Evolutionary conservation across 345 rosid genomes (phyloP), one percentile per base, ranked within the genome.

Genomic region (Salix purpurea): DNA sequence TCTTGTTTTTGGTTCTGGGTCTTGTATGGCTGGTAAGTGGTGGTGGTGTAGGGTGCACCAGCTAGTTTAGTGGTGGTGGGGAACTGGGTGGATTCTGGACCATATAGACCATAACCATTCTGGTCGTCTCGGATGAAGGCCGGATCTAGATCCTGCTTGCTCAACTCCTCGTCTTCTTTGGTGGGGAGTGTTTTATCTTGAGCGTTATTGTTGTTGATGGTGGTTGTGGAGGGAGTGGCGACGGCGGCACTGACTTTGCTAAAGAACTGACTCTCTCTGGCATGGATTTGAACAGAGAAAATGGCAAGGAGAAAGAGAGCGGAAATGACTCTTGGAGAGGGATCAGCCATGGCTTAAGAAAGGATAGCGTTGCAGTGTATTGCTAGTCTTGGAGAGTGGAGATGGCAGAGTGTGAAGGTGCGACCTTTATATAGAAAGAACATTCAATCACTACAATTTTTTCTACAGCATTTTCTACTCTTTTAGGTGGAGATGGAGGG

Each of bases 91-190:
- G 83, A 61, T 34, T 77, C 86, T 7, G 82, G 89, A 11, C 90
- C 87, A 21, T 88, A 88, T 5, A 88, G 83, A 26, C 93, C 93
- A 6, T 88, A 90, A 28, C 85, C 88, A 54, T 83, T 85, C 58
- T 77, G 75, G 76, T 88, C 78, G 78, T 90, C 83, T 0, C 76
- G 89, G 68, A 84, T 16, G 56, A 89, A 89, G 48, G 72, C 74
- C 23, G 83, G 83, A 18, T 85, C 84, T 34, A 69, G 67, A n/a
- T 79, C 79, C 70, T 77, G 78, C 10, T 78, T 72, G 61, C 36
- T 76, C 16, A 52, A 40, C 23, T 4, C 52, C 7, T 68, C 56
- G 39, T 78, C 70, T 61, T 81, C 80, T 32, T 18, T 68, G 34
- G 4, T 19, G 58, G 68, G 42, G 7, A 56, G 23, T 48, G 75